A percentile compares a stretch with the other conserved stretches of the same genome.
Evolutionary conservation across 768 basidiomycete genomes (phyloP).

Genomic region (Auricularia auricula-judae): DNA sequence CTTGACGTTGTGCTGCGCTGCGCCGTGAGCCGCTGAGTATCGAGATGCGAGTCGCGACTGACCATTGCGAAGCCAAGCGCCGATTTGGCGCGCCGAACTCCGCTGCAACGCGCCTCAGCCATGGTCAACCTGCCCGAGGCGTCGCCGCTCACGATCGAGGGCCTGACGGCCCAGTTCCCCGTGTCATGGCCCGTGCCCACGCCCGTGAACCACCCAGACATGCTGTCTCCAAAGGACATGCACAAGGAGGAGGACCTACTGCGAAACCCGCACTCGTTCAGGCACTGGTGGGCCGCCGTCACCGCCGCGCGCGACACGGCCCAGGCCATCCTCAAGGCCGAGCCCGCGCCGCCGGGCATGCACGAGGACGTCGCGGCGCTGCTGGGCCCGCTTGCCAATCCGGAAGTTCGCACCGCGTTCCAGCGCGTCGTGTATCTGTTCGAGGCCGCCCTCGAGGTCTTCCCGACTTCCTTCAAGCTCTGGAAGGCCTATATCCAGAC

Average conservation of each 20-base stretch:
- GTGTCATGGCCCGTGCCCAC: slow-evolving; percentile 78
- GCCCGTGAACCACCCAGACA: slow-evolving; percentile 63
- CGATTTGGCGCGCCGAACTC: background rate
- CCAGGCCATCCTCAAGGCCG: slow-evolving; percentile 43
- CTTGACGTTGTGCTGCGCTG: slow-evolving; percentile 45
- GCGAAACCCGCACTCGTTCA: slow-evolving; percentile 82
- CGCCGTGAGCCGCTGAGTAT: background rate
- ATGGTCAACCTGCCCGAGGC: slow-evolving; percentile 17
- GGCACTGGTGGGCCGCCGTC: slow-evolving; percentile 89
- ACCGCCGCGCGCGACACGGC: slow-evolving; percentile 60
- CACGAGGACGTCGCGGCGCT: slow-evolving; percentile 36
- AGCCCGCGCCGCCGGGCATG: slow-evolving; percentile 21
- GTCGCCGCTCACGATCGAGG: slow-evolving; percentile 39
- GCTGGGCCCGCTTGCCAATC: slow-evolving; percentile 71
- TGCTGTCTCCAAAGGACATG: slow-evolving; percentile 66
- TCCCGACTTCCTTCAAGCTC: slow-evolving; percentile 85
- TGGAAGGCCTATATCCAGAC: slow-evolving; percentile 89
- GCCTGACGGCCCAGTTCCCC: slow-evolving; percentile 56
- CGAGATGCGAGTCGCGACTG: background rate
- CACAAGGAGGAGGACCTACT: slow-evolving; percentile 89
- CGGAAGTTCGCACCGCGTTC: slow-evolving; percentile 59
- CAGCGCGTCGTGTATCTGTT: slow-evolving; percentile 88
- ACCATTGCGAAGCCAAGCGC: background rate
- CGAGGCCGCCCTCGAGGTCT: slow-evolving; percentile 79
- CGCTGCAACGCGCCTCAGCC: background rate